These are phyloP conservation scores for Alternaria consortialis DNA, from an alignment of 2,329 filamentous ascomycete species.

Conservation along the genomic window DNA sequence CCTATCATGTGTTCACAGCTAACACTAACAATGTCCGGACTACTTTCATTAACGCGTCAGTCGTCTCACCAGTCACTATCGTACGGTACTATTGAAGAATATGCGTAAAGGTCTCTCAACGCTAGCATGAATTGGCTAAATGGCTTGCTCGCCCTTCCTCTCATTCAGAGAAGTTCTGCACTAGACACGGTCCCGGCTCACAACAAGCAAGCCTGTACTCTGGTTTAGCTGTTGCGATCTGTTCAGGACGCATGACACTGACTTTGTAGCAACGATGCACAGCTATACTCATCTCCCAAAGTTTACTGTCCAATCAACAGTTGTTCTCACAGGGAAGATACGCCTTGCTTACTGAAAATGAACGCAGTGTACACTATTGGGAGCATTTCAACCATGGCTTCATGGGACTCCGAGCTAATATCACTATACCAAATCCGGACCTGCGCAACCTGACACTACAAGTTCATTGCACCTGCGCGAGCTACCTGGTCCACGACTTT, in stretches of 20 bases:
- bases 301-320: too few species aligned
- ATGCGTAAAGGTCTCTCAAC: background rate
- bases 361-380: background rate
- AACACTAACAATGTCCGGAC: background rate
- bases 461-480: background rate
- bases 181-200: background rate
- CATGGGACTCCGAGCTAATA: background rate
- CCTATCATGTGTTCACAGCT: background rate
- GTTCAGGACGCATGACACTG: background rate
- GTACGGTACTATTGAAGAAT: background rate
- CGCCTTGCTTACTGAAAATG: background rate
- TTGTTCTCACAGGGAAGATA: too few species aligned
- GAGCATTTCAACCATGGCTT: background rate
- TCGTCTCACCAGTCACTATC: background rate
- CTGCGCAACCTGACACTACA: slow-evolving; percentile 1
- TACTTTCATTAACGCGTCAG: background rate
- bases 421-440: background rate
- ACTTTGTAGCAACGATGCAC: slow-evolving; percentile 3
- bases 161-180: background rate
- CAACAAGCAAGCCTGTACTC: background rate
- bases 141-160: background rate
- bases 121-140: background rate
- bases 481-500: background rate
- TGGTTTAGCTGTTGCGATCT: background rate
- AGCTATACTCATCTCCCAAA: background rate